Evolutionary conservation across 768 basidiomycete species (phyloP).

Genomic region (Lyophyllum decastes): DNA sequence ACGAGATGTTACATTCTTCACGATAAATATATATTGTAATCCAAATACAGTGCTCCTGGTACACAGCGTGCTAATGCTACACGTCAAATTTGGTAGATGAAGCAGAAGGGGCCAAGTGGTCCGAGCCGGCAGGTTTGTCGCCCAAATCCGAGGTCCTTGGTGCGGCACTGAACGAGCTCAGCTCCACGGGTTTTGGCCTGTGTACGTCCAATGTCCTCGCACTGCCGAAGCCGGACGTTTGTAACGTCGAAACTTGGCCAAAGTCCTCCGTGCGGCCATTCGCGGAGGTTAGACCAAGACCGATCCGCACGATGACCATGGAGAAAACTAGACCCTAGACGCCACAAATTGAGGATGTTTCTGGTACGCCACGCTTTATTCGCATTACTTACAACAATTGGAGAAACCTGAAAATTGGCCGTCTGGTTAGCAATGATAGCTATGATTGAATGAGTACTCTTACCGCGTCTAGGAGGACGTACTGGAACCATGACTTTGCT

Average conservation of each 20-base stretch:
- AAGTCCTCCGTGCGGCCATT: conserved; percentile 3
- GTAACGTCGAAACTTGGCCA: background rate
- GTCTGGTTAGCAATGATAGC: too few species aligned
- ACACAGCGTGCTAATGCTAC: background rate
- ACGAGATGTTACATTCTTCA: too few species aligned
- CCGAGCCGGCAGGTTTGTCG: background rate
- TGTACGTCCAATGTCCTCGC: background rate
- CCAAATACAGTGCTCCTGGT: too few species aligned
- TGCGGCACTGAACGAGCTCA: background rate
- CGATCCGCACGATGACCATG: conserved; percentile 41
- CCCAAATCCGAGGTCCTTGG: background rate
- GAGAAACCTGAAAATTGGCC: conserved; percentile 6
- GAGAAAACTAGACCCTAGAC: conserved; percentile 36
- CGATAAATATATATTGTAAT: too few species aligned
- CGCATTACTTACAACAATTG: background rate
- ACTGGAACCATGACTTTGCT: conserved; percentile 35
- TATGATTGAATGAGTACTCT: background rate
- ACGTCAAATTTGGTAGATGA: background rate
- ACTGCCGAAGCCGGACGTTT: background rate
- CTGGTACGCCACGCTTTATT: background rate
- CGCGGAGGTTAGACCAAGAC: conserved; percentile 30
- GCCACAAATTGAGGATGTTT: background rate
- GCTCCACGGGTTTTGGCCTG: background rate
- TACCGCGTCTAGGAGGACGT: conserved; percentile 36
- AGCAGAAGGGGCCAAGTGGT: background rate